Percentiles rank a stretch among this genome's conserved stretches.
These are phyloP conservation scores for Phialophora verrucosa DNA, from an alignment of 2,329 filamentous ascomycete genomes.

Conservation along the genomic window DNA sequence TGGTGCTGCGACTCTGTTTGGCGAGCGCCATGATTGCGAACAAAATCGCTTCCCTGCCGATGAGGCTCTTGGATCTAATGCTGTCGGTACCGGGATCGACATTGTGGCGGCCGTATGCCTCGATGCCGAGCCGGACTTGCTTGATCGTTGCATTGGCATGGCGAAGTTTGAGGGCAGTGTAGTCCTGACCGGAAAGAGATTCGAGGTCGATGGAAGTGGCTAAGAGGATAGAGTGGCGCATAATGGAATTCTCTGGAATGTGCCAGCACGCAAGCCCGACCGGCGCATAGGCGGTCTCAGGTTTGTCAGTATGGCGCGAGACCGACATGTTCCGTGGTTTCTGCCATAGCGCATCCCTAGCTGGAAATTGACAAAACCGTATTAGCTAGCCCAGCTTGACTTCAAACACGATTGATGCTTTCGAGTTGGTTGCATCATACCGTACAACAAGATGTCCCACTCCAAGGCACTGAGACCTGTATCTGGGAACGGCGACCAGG, in stretches of 20 bases:
- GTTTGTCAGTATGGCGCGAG: neutral
- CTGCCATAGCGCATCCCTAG: neutral
- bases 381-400: neutral
- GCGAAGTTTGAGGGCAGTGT: neutral
- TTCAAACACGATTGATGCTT: too few species aligned
- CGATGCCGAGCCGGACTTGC: neutral
- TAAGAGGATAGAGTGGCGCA: neutral
- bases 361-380: neutral
- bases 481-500: too few species aligned
- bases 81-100: too few species aligned
- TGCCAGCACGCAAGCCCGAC: neutral
- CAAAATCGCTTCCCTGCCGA: neutral
- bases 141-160: neutral
- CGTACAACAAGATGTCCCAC: neutral
- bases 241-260: neutral
- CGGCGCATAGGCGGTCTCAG: too few species aligned
- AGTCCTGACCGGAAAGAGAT: neutral
- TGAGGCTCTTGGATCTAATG: too few species aligned
- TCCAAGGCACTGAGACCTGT: neutral
- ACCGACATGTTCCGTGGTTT: neutral
- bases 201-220: conserved; percentile 3
- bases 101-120: neutral
- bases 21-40: conserved; percentile 5
- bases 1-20: neutral
- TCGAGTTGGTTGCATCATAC: neutral